These are phyloP conservation scores for Dichotomopilus funicola DNA, from an alignment of 2,329 filamentous ascomycete genomes.

Conservation along the genomic window DNA sequence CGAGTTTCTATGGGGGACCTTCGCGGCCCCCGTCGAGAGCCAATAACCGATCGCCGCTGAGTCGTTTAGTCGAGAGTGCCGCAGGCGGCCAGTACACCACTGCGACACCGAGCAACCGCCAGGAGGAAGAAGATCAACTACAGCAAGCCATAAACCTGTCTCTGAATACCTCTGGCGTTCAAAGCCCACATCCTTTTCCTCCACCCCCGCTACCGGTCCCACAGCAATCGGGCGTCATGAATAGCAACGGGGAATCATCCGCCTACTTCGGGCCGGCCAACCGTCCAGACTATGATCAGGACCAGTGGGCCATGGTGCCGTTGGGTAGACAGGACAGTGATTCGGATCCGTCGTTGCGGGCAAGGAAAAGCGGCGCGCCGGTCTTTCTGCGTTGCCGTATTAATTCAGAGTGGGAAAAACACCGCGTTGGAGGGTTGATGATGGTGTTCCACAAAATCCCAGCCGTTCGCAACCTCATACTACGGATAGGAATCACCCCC, in stretches of 20 bases:
- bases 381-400: conserved; percentile 44
- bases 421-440: conserved; percentile 47
- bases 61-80: conserved; percentile 40
- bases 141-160: conserved; percentile 52
- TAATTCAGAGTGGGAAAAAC: conserved; percentile 25
- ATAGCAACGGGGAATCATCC: conserved; percentile 31
- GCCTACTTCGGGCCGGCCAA: conserved; percentile 55
- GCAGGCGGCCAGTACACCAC: conserved; percentile 31
- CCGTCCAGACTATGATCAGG: conserved; percentile 46
- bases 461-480: conserved; percentile 48
- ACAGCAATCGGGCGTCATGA: conserved; percentile 47
- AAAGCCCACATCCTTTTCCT: conserved; percentile 17
- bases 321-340: conserved; percentile 31
- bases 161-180: conserved; percentile 44
- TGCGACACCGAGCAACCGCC: conserved; percentile 29
- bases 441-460: conserved; percentile 57
- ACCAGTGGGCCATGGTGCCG: conserved; percentile 54
- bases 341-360: conserved; percentile 38
- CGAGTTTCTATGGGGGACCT: conserved; percentile 38
- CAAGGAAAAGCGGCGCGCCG: conserved; percentile 38
- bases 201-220: conserved; percentile 33
- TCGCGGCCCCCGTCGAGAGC: conserved; percentile 58
- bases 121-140: conserved; percentile 50
- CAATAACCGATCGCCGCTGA: conserved; percentile 50
- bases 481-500: conserved; percentile 35